phyloP scores from a whole-genome alignment of 2,329 filamentous ascomycete genomes.

The Colletotrichum lentis region DNA sequence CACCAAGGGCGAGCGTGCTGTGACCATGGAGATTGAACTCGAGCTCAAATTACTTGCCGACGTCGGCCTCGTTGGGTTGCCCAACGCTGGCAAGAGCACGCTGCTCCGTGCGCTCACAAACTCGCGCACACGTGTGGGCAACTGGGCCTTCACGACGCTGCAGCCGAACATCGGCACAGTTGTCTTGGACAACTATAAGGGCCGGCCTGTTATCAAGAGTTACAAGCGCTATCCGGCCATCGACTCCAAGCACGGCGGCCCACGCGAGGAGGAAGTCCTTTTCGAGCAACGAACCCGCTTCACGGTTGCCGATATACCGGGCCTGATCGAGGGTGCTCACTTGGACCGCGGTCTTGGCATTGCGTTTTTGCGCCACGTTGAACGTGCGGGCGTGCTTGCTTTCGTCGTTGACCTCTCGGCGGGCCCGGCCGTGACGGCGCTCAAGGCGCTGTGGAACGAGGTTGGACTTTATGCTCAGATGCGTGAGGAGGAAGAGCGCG shows the following conservation, averaged over 20 bases:
- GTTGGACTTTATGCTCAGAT: slow-evolving; percentile 85
- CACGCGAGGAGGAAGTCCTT: slow-evolving; percentile 54
- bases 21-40: slow-evolving; percentile 81
- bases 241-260: slow-evolving; percentile 47
- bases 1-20: slow-evolving; percentile 82
- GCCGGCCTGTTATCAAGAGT: slow-evolving; percentile 67
- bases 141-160: slow-evolving; percentile 97
- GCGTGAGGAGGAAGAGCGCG: slow-evolving; percentile 75
- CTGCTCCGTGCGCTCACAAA: slow-evolving; percentile 87
- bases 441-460: slow-evolving; percentile 88
- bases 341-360: slow-evolving; percentile 90
- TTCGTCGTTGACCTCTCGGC: slow-evolving; percentile 90
- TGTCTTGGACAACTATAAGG: slow-evolving; percentile 85
- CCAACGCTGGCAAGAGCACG: slow-evolving; percentile 96
- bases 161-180: slow-evolving; percentile 96
- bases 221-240: slow-evolving; percentile 43
- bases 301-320: slow-evolving; percentile 94
- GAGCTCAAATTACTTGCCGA: slow-evolving; percentile 96
- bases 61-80: slow-evolving; percentile 91
- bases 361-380: slow-evolving; percentile 91
- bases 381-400: slow-evolving; percentile 89
- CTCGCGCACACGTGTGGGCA: slow-evolving; percentile 86
- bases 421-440: slow-evolving; percentile 78
- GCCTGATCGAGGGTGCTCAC: slow-evolving; percentile 90
- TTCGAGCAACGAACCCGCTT: slow-evolving; percentile 76